Conservation (phyloP, 768 basidiomycete species). For the Tephrocybe sp. region DNA sequence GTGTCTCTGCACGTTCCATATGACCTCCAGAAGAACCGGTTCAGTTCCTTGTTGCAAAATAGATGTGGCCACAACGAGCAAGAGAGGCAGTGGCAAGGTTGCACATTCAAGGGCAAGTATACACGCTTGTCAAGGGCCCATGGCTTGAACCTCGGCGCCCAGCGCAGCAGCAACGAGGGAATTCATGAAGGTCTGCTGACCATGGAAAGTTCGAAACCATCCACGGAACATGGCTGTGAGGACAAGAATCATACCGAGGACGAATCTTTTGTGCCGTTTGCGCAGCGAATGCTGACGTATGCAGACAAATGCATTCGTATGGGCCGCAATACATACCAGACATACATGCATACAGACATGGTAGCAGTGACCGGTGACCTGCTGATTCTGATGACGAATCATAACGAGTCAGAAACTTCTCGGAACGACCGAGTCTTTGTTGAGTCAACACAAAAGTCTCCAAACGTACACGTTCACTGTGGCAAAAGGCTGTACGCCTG, state of each 20-base stretch:
- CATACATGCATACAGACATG: background rate
- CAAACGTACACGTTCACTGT: background rate
- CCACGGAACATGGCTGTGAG: background rate
- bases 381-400: slow-evolving; percentile 3
- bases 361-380: too few species aligned
- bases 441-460: background rate
- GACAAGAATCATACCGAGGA: background rate
- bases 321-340: background rate
- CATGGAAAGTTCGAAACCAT: background rate
- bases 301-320: too few species aligned
- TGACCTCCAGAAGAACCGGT: background rate
- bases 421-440: too few species aligned
- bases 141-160: background rate
- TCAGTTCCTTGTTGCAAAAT: background rate
- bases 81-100: background rate
- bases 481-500: background rate
- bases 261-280: background rate
- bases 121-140: background rate
- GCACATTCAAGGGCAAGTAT: background rate
- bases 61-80: background rate
- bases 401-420: slow-evolving; percentile 2
- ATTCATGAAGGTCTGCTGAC: slow-evolving; percentile 6
- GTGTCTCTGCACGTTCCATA: background rate
- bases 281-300: slow-evolving; percentile 7
- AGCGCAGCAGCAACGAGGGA: background rate